These are phyloP conservation scores for Volvox reticuliferus DNA, from an alignment of 139 green algal species.

Conservation along the genomic window DNA sequence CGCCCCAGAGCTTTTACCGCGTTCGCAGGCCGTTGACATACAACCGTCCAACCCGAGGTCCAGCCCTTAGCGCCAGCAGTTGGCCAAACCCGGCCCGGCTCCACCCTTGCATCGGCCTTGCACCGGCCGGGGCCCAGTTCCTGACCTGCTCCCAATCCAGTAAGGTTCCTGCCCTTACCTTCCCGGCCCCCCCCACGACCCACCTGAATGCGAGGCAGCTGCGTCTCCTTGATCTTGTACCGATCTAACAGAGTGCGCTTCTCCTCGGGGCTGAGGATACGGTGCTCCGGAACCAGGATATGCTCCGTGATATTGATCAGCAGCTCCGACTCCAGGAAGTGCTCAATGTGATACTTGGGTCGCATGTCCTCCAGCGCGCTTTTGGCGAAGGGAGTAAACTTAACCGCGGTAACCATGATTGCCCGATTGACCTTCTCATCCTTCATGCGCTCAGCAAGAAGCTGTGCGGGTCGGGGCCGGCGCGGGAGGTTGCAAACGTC, in stretches of 20 bases:
- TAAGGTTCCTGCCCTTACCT: too few relatives aligned
- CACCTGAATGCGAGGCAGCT: slow-evolving; percentile 91
- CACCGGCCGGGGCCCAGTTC: too few relatives aligned
- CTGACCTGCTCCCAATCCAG: too few relatives aligned
- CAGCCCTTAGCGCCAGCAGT: too few relatives aligned
- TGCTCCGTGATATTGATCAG: slow-evolving; percentile 98
- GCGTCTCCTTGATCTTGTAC: slow-evolving; percentile 97
- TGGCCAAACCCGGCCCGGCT: too few relatives aligned
- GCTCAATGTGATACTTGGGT: slow-evolving; percentile 87
- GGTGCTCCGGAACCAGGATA: slow-evolving; percentile 92
- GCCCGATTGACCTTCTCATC: slow-evolving; percentile 82
- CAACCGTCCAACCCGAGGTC: too few relatives aligned
- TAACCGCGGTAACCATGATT: slow-evolving; percentile 88
- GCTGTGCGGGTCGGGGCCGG: slow-evolving; percentile 53
- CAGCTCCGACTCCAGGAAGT: slow-evolving; percentile 93
- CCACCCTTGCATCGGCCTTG: too few relatives aligned
- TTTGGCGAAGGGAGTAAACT: slow-evolving; percentile 76
- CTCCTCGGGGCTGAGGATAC: slow-evolving; percentile 87
- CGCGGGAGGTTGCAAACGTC: too few relatives aligned
- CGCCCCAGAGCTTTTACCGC: too few relatives aligned
- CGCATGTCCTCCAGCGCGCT: slow-evolving; percentile 63
- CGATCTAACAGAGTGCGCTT: slow-evolving; percentile 91
- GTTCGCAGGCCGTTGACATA: too few relatives aligned
- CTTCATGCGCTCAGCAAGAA: slow-evolving; percentile 92
- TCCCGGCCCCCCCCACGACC: background rate